A percentile compares a stretch with the other conserved stretches of the same genome.
Conservation (phyloP, 441 rosid species). For the Populus trichocarpa region DNA sequence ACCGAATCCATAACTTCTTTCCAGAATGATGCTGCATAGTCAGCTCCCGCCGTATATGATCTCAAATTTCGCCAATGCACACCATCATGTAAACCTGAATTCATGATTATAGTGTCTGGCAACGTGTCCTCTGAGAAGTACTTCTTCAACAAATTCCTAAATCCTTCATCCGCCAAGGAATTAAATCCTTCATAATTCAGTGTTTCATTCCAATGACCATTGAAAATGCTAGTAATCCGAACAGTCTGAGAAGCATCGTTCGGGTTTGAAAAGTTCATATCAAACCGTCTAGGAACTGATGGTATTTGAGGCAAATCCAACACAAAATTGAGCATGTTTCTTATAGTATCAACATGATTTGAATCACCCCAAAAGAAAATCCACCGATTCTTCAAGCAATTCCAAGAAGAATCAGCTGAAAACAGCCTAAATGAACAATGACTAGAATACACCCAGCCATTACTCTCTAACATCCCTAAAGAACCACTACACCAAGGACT, state of each 20-base stretch:
- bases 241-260: constrained; percentile 60
- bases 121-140: constrained; percentile 61
- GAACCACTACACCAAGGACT: constrained; percentile 87
- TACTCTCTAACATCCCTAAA: constrained; percentile 77
- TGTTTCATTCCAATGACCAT: constrained; percentile 90
- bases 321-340: constrained; percentile 80
- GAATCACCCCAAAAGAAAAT: constrained; percentile 99
- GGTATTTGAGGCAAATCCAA: constrained; percentile 60
- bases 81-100: constrained; percentile 93
- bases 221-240: constrained; percentile 91
- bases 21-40: constrained; percentile 76
- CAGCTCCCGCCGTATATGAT: constrained; percentile 56
- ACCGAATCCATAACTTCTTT: constrained; percentile 55
- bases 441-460: constrained; percentile 93
- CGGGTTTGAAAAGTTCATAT: constrained; percentile 68
- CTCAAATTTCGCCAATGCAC: constrained; percentile 57
- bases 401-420: constrained; percentile 62
- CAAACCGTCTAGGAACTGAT: constrained; percentile 84
- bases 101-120: constrained; percentile 78
- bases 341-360: constrained; percentile 89
- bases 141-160: constrained; percentile 58
- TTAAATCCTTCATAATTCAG: constrained; percentile 80
- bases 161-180: constrained; percentile 63
- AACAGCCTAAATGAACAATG: constrained; percentile 80
- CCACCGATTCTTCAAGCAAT: constrained; percentile 76